Base-by-base conservation (phyloP, 2,329 filamentous ascomycete genomes). In the Aspergillus melleus region DNA sequence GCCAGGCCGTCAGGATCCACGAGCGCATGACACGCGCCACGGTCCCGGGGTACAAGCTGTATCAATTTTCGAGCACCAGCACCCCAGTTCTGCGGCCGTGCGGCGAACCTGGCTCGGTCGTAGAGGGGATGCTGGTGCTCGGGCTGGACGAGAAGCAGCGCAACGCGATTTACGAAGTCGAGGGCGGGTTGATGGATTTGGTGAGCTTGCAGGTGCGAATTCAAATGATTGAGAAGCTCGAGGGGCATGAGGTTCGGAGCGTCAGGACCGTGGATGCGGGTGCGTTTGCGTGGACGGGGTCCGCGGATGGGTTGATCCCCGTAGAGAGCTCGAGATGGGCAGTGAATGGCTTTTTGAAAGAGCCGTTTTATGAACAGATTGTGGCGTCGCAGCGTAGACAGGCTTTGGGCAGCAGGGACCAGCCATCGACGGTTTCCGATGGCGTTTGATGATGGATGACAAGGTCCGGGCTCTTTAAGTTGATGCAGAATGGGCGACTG, bases 91-190 rank as follows among this genome's bases (percentile, higher is more conserved):
- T 72, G 47, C 59, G 49, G 9, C 65, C 57, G 14, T 70, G 68
- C 5, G n/a, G 39, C 1, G 56, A 70, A 19, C 61, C 63, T 5
- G 9, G 22, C 11, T 58, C 61, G 12, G 20, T 49, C 1, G 68
- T 74, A 4, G 64, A 73, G 19, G 72, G 72, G 6, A 62, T 74
- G 52, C 59, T 72, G 4, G 58, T 74, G 19, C 71, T 73, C 49
- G 66, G 61, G 12, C 58, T 74, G 46, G 54, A 66, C 26, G 49
- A 61, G 16, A 52, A 66, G 8, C 68, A 73, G 14, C 63, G 68
- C 14, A 67, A 66, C 46, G 47, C 52, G 19, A 66, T 74, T 39
- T 67, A 68, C 42, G 60, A 70, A 16, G 46, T 68, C 24, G 70
- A 73, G 55, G 49, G 58, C 10, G 66, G 67, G 4, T 59, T 67